A percentile compares a stretch with the other conserved stretches of the same genome.
phyloP scores from a whole-genome alignment of 2,329 filamentous ascomycete genomes.

The Penicillium janthinellum region DNA sequence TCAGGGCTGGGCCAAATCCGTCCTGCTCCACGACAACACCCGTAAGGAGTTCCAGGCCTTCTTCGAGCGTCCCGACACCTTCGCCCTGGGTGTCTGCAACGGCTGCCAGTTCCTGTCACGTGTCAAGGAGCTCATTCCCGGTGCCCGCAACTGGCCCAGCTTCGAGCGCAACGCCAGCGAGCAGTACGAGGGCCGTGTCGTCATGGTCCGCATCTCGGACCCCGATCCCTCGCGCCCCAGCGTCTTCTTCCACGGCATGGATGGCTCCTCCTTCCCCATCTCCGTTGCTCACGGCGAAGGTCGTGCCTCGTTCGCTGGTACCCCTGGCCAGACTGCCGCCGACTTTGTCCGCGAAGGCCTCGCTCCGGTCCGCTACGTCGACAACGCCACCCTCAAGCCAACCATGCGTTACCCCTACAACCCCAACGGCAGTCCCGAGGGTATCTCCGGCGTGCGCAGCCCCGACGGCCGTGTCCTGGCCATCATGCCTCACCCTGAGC shows the following conservation, averaged over 20 bases:
- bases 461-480: slow-evolving; percentile 78
- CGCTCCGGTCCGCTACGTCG: slow-evolving; percentile 78
- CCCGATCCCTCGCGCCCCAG: slow-evolving; percentile 58
- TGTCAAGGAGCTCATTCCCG: slow-evolving; percentile 80
- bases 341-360: slow-evolving; percentile 66
- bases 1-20: slow-evolving; percentile 92
- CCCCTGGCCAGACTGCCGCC: slow-evolving; percentile 47
- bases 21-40: slow-evolving; percentile 77
- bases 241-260: slow-evolving; percentile 92
- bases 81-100: slow-evolving; percentile 93
- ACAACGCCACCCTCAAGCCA: slow-evolving; percentile 70
- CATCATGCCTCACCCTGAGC: slow-evolving; percentile 92
- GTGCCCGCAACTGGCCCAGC: slow-evolving; percentile 77
- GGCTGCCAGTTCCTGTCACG: slow-evolving; percentile 93
- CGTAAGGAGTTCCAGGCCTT: slow-evolving; percentile 79
- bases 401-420: slow-evolving; percentile 88
- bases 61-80: slow-evolving; percentile 86
- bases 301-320: slow-evolving; percentile 68
- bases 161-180: slow-evolving; percentile 83
- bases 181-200: slow-evolving; percentile 86
- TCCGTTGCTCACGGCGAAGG: slow-evolving; percentile 91
- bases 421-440: slow-evolving; percentile 79
- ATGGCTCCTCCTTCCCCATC: slow-evolving; percentile 77
- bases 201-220: slow-evolving; percentile 79
- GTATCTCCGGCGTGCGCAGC: slow-evolving; percentile 78